Base-by-base conservation (phyloP, 768 basidiomycete species). In the Lentinula sp. region DNA sequence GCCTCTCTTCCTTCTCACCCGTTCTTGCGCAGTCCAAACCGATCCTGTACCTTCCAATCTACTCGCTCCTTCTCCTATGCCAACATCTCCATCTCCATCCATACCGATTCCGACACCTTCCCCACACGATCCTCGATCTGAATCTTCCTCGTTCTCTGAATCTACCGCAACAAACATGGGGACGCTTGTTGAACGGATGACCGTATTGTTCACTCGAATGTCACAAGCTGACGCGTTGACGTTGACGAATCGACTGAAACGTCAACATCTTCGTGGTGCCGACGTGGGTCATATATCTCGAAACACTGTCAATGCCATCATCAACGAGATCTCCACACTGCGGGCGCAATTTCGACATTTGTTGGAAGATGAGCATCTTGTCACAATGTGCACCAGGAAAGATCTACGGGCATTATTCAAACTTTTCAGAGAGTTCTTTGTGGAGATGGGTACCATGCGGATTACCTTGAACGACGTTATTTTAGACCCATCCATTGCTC, bases 211-310 rank as follows among this genome's bases (percentile, higher is more conserved):
- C 48, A 76, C 70, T 63, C 76, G 84, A 39, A 74, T 92, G 59
- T 75, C 78, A 45, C 78, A 89, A 63, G 88, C 95, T 1, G 95
- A 98, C 65, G 88, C 95, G 1, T 78, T 88, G 21, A 94, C 93
- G 1, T 78, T 98, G 45, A 93, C 92, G 35, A 91, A 90, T 64
- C 87, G 97, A 31, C 77, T 98, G 31, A 95, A 93, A 73, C 88
- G 94, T 60, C 95, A 98, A 66, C 85, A 95, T 67, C 79, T 98
- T 18, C 83, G 83, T 61, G 89, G 88, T 23, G 89, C 93, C 8
- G 94, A 97, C 65, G 82, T 98, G 34, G 83, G 85, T 34, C 89
- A 97, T 70, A 80, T 98, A 16, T 95, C 94, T 0, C 85, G 88
- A 49, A 84, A 82, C 28, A 97, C 94, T 0, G 80, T 98, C 61